A percentile compares a stretch with the other conserved stretches of the same genome.
Evolutionary conservation across 2,329 filamentous ascomycete species (phyloP).

Genomic region (Cordyceps farinosa): DNA sequence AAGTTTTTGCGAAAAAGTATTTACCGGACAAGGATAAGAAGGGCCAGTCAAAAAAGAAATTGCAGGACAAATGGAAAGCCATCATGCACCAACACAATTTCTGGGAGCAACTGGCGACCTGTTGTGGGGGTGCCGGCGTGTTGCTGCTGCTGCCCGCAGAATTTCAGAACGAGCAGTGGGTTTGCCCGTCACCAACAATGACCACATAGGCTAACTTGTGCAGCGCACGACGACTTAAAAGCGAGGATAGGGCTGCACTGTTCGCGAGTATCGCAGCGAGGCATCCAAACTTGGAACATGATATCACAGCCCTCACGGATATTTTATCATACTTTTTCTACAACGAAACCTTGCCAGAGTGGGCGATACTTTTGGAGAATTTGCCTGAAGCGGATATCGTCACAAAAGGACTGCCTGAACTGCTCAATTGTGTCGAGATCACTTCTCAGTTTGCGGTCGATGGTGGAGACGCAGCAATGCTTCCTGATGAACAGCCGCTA

Average conservation of each 20-base stretch:
- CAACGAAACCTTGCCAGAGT: not conserved
- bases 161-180: too few species aligned
- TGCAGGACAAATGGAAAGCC: slow-evolving; percentile 1
- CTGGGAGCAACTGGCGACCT: not conserved
- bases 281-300: not conserved
- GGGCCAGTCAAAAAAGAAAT: not conserved
- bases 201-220: too few species aligned
- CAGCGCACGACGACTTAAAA: not conserved
- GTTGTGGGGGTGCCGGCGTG: not conserved
- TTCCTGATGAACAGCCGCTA: too few species aligned
- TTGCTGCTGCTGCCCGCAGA: not conserved
- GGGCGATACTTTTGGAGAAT: not conserved
- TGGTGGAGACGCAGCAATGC: too few species aligned
- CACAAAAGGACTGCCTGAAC: not conserved
- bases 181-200: too few species aligned
- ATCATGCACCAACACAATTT: not conserved
- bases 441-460: not conserved
- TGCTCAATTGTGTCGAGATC: not conserved
- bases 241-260: not conserved
- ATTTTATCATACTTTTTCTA: not conserved
- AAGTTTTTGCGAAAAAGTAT: not conserved
- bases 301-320: not conserved
- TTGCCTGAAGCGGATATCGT: not conserved
- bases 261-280: not conserved
- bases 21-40: not conserved